A percentile compares a stretch with the other conserved stretches of the same genome.
These are phyloP conservation scores for Kodamaea hsintzibuensis DNA, from an alignment of 805 yeast species.

Conservation along the genomic window DNA sequence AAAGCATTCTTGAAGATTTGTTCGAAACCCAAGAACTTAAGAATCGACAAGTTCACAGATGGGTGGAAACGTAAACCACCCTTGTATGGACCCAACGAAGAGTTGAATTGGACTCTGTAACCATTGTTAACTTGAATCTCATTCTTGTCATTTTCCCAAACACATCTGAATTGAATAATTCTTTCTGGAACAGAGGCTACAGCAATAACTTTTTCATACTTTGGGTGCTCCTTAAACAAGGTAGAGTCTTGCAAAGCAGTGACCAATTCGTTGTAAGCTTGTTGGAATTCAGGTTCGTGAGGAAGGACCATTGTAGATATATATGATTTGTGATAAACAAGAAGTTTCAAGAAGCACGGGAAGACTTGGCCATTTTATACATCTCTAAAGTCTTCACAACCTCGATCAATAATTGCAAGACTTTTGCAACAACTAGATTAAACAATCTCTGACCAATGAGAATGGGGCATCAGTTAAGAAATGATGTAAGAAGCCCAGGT, in stretches of 20 bases:
- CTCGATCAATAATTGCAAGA: background rate
- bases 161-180: conserved; percentile 93
- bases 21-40: conserved; percentile 96
- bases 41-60: conserved; percentile 89
- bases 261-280: conserved; percentile 93
- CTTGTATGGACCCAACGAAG: conserved; percentile 98
- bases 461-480: background rate
- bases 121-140: conserved; percentile 92
- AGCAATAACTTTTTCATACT: conserved; percentile 83
- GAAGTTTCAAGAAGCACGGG: background rate
- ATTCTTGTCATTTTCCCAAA: conserved; percentile 97
- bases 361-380: conserved; percentile 3
- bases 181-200: conserved; percentile 95
- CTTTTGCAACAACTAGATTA: background rate
- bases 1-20: conserved; percentile 98
- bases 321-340: background rate
- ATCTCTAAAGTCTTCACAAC: background rate
- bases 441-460: conserved; percentile 8
- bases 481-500: background rate
- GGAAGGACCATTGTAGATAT: conserved; percentile 66
- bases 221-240: conserved; percentile 84
- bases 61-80: conserved; percentile 99
- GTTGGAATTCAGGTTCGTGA: conserved; percentile 97
- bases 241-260: conserved; percentile 89
- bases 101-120: conserved; percentile 97